Evolutionary conservation across 345 rosid species (phyloP), one percentile per base, ranked within the genome.

Genomic region (Xanthoceras sorbifolium): DNA sequence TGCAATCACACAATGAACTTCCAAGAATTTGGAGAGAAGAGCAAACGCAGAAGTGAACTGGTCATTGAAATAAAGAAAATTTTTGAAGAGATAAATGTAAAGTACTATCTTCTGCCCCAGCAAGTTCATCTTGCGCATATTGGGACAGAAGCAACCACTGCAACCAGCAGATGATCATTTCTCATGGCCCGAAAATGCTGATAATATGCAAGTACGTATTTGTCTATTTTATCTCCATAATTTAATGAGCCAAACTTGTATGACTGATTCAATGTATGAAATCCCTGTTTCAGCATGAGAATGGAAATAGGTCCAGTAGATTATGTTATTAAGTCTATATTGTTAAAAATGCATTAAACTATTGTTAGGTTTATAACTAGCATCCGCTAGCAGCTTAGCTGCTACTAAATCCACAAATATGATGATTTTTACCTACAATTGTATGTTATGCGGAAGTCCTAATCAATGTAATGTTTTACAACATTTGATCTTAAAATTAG

Each of bases 1-100:
- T 52, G 84, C 36, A 63, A 14, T 20, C 94, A 89, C 79, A 88
- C 84, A 4, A 82, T 89, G 71, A 92, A 84, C 79, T 90, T 90
- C 77, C 97, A 92, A 65, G 79, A 86, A 3, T 84, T 22, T 0
- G 78, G 31, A 26, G 92, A 87, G 88, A 92, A 85, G 86, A 85
- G 68, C 81, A n/a, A 64, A 17, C 82, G 94, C 54, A 85, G 87
- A 81, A 86, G 87, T 38, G 86, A 76, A 22, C 83, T 90, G 11
- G 66, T 88, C 6, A 23, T 87, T 18, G 90, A 85, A 22, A 2
- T 92, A 28, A 90, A 82, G 85, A 54, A 23, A 55, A 87, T 88
- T 1, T 86, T 89, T 12, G 90, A 90, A 64, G 88, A 84, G 25
- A 80, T 92, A 59, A 75, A 85, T 55, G 78, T 87, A n/a, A 81